Percentiles rank a stretch among this genome's conserved stretches.
These are phyloP conservation scores for Asterochloris erici DNA, from an alignment of 139 green algal genomes.

Conservation along the genomic window DNA sequence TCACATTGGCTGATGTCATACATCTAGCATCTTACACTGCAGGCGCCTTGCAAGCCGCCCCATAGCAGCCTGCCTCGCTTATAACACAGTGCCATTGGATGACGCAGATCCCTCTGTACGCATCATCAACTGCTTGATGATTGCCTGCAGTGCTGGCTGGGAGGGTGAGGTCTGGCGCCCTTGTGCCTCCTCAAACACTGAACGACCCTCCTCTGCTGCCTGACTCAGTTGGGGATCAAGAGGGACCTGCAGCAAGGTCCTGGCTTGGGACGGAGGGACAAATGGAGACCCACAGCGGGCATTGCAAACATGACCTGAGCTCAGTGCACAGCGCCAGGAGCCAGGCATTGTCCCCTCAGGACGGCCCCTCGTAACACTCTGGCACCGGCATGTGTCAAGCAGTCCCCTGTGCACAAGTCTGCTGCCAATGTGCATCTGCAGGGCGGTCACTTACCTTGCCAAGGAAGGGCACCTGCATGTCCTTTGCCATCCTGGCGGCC, in stretches of 20 bases:
- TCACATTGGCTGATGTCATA: too few relatives aligned
- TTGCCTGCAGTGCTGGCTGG: constrained; percentile 24
- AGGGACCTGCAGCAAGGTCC: not conserved
- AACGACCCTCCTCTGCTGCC: constrained; percentile 65
- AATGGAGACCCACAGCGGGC: too few relatives aligned
- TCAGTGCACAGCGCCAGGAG: too few relatives aligned
- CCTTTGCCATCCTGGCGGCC: constrained; percentile 64
- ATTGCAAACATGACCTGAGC: too few relatives aligned
- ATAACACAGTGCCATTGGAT: too few relatives aligned
- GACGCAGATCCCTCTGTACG: not conserved
- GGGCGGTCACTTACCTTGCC: constrained; percentile 49
- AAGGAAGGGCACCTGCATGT: constrained; percentile 81
- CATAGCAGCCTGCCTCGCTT: too few relatives aligned
- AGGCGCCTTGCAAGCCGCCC: too few relatives aligned
- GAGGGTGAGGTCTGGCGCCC: constrained; percentile 7
- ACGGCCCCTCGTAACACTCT: too few relatives aligned
- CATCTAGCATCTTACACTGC: too few relatives aligned
- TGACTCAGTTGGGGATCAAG: constrained; percentile 44
- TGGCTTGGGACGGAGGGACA: constrained; percentile 6
- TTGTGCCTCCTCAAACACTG: constrained; percentile 36
- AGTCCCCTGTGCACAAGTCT: too few relatives aligned
- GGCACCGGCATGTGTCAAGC: too few relatives aligned
- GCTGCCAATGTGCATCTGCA: constrained; percentile 29
- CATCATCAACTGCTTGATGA: constrained; percentile 27
- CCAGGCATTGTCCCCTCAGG: too few relatives aligned